Conservation (phyloP, 2,329 filamentous ascomycete species). For the Chrysosporium queenslandicum region DNA sequence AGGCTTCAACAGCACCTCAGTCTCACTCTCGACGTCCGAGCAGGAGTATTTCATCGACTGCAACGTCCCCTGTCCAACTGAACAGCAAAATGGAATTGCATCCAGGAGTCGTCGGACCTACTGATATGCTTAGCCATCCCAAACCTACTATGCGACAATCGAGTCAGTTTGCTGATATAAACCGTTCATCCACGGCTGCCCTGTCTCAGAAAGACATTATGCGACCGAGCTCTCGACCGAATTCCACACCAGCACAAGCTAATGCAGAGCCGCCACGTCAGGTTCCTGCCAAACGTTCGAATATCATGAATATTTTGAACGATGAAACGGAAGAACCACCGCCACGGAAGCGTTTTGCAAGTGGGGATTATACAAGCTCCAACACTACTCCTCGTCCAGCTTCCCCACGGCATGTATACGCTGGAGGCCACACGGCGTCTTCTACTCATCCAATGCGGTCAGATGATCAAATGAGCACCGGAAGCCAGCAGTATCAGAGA, state of each 20-base stretch:
- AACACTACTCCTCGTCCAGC: slow-evolving; percentile 18
- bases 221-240: slow-evolving; percentile 26
- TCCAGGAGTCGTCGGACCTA: background rate
- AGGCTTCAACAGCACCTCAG: slow-evolving; percentile 7
- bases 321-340: slow-evolving; percentile 40
- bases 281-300: slow-evolving; percentile 40
- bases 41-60: slow-evolving; percentile 13
- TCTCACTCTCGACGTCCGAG: slow-evolving; percentile 18
- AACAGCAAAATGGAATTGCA: slow-evolving; percentile 12
- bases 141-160: slow-evolving; percentile 5
- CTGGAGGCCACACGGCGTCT: slow-evolving; percentile 23
- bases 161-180: slow-evolving; percentile 7
- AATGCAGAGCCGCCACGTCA: slow-evolving; percentile 32
- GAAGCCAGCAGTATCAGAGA: slow-evolving; percentile 12
- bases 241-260: slow-evolving; percentile 24
- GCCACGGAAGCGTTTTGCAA: slow-evolving; percentile 37
- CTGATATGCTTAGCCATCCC: slow-evolving; percentile 1
- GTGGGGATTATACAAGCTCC: slow-evolving; percentile 26
- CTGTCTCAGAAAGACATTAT: slow-evolving; percentile 19
- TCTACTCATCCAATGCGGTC: slow-evolving; percentile 8
- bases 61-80: slow-evolving; percentile 14
- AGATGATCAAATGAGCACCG: slow-evolving; percentile 4
- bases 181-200: slow-evolving; percentile 7
- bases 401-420: slow-evolving; percentile 20
- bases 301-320: slow-evolving; percentile 42